Conservation (phyloP, 495 filamentous ascomycete species). For the Hypomontagnella submonticulosa region DNA sequence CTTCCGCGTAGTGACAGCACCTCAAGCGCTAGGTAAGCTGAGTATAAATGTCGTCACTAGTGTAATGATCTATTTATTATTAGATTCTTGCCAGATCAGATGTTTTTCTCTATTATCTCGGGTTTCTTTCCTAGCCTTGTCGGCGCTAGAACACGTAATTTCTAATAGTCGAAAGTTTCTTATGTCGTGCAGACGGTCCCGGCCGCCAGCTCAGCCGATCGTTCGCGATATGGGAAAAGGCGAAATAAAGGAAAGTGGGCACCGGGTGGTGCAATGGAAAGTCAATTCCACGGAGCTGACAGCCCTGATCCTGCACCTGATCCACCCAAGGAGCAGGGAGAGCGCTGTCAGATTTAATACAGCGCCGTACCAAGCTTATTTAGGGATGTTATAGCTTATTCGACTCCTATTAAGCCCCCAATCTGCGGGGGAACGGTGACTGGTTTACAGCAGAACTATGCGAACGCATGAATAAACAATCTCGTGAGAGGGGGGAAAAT, state of each 20-base stretch:
- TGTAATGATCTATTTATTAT: too few species aligned
- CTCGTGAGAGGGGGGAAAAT: constrained; percentile 23
- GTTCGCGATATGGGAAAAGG: constrained; percentile 8
- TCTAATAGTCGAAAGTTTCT: constrained; percentile 28
- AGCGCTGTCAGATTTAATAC: constrained; percentile 23
- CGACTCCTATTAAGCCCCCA: constrained; percentile 19
- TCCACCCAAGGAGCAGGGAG: constrained; percentile 20
- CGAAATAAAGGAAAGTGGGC: background rate
- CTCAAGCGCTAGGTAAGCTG: too few species aligned
- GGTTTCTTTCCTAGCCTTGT: too few species aligned
- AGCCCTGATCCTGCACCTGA: constrained; percentile 7
- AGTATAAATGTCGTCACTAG: too few species aligned
- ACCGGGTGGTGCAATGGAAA: constrained; percentile 23
- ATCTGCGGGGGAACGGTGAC: constrained; percentile 35
- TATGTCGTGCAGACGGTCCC: constrained; percentile 30
- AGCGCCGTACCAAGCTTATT: background rate
- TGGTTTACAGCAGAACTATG: constrained; percentile 5
- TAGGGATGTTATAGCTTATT: constrained; percentile 3
- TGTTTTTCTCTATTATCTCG: too few species aligned
- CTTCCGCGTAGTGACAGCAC: background rate
- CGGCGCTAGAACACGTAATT: background rate
- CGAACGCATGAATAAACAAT: constrained; percentile 39
- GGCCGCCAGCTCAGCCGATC: constrained; percentile 22
- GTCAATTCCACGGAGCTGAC: constrained; percentile 1
- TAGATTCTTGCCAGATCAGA: too few species aligned